phyloP scores from a whole-genome alignment of 2,329 filamentous ascomycete genomes.

The Hawksworthiomyces lignivorus region DNA sequence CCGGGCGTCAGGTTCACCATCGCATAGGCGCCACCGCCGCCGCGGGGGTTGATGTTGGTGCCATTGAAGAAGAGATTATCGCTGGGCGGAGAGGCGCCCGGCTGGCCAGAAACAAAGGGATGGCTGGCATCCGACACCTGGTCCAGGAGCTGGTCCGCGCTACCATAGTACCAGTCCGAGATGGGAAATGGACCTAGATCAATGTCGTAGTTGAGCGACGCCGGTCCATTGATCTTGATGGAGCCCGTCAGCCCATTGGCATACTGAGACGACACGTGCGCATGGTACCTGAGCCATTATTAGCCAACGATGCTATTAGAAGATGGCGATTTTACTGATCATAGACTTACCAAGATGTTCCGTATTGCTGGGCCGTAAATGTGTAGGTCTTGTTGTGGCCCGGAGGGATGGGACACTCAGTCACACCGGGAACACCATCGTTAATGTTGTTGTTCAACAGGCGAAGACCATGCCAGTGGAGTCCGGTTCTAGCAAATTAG shows the following conservation, averaged over 20 bases:
- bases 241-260: constrained; percentile 42
- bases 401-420: constrained; percentile 34
- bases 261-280: constrained; percentile 40
- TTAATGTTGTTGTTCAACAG: constrained; percentile 33
- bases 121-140: constrained; percentile 19
- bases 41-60: constrained; percentile 25
- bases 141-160: constrained; percentile 31
- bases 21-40: constrained; percentile 24
- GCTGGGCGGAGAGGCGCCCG: constrained; percentile 20
- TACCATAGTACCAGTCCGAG: constrained; percentile 46
- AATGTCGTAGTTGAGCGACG: constrained; percentile 35
- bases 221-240: constrained; percentile 38
- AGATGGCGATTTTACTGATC: no score
- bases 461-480: constrained; percentile 42
- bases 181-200: constrained; percentile 45
- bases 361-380: constrained; percentile 29
- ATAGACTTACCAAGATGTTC: constrained; percentile 24
- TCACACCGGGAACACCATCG: constrained; percentile 38
- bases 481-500: constrained; percentile 31
- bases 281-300: constrained; percentile 30
- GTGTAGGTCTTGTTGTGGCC: constrained; percentile 26
- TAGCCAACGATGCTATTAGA: constrained; percentile 9
- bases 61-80: constrained; percentile 41
- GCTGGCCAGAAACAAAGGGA: constrained; percentile 8
- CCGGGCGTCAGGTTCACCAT: constrained; percentile 31